Conservation (phyloP, 2,329 filamentous ascomycete genomes). For the Daldinia eschscholtzii region DNA sequence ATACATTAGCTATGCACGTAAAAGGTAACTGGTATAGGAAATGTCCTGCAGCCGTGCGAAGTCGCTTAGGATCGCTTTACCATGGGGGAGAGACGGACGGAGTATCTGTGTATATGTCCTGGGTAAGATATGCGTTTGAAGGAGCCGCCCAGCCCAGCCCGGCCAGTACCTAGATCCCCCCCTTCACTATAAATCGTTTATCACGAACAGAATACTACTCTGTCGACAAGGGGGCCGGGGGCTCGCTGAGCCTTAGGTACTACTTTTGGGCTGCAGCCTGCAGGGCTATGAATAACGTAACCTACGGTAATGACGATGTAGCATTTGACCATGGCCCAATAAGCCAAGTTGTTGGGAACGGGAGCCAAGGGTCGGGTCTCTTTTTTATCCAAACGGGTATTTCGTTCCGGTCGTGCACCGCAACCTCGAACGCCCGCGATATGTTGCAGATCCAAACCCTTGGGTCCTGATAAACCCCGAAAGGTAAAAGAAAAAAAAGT, state of each 20-base stretch:
- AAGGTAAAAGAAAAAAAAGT: constrained; percentile 8
- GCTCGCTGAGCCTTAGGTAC: not conserved
- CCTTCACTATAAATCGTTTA: constrained; percentile 25
- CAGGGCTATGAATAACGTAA: constrained; percentile 26
- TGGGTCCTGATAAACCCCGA: constrained; percentile 28
- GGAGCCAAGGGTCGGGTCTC: constrained; percentile 17
- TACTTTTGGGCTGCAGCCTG: constrained; percentile 15
- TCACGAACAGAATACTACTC: constrained; percentile 31
- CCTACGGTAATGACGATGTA: constrained; percentile 31
- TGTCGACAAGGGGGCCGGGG: constrained; percentile 7
- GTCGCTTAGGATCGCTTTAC: constrained; percentile 17
- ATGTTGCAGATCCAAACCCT: constrained; percentile 38
- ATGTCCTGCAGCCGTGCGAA: constrained; percentile 21
- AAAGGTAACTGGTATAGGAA: constrained; percentile 22
- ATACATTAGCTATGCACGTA: constrained; percentile 1
- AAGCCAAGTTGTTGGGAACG: constrained; percentile 21
- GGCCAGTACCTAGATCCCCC: not conserved
- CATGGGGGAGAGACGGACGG: constrained; percentile 24
- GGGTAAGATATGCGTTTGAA: constrained; percentile 27
- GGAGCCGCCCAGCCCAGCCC: constrained; percentile 33
- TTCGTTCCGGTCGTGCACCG: constrained; percentile 30
- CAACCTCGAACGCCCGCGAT: constrained; percentile 18
- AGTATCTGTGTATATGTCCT: constrained; percentile 10
- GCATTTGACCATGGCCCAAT: constrained; percentile 14
- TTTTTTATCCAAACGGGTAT: constrained; percentile 31